Percentiles rank a stretch among this genome's conserved stretches.
Conservation (phyloP, 176 grass and related monocot species). For the Guadua angustifolia region DNA sequence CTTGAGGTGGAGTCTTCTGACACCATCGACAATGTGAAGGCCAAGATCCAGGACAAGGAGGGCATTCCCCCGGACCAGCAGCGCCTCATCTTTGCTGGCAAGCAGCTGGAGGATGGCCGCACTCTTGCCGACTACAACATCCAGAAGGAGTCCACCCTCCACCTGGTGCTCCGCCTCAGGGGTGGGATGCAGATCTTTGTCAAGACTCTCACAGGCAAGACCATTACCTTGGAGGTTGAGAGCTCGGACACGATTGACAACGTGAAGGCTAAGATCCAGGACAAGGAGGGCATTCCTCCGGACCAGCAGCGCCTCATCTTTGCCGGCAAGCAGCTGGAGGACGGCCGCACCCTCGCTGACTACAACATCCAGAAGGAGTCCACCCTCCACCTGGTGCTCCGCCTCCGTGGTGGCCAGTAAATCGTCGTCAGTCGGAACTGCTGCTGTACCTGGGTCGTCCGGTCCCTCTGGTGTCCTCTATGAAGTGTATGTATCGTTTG, state of each 20-base stretch:
- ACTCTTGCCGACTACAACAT: slow-evolving; percentile 72
- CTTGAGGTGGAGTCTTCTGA: slow-evolving; percentile 51
- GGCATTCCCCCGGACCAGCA: slow-evolving; percentile 76
- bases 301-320: slow-evolving; percentile 76
- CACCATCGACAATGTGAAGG: slow-evolving; percentile 73
- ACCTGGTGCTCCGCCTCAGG: slow-evolving; percentile 58
- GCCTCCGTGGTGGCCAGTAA: slow-evolving; percentile 65
- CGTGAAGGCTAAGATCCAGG: slow-evolving; percentile 69
- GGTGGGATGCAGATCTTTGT: slow-evolving; percentile 86
- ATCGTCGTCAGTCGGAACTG: background rate
- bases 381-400: slow-evolving; percentile 70
- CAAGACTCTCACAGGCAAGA: slow-evolving; percentile 76
- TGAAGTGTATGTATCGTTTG: background rate
- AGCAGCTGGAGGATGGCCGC: slow-evolving; percentile 64
- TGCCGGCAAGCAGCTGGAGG: slow-evolving; percentile 65
- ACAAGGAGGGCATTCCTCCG: slow-evolving; percentile 71
- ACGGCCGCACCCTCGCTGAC: slow-evolving; percentile 56
- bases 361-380: slow-evolving; percentile 86
- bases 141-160: slow-evolving; percentile 69
- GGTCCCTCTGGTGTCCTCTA: background rate
- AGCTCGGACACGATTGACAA: slow-evolving; percentile 59
- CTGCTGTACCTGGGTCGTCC: slow-evolving; percentile 32
- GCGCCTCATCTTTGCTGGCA: slow-evolving; percentile 49
- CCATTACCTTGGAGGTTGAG: slow-evolving; percentile 71
- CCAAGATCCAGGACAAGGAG: slow-evolving; percentile 91